Evolutionary conservation across 2,329 filamentous ascomycete genomes (phyloP).

Genomic region (Fusarium lateritium): DNA sequence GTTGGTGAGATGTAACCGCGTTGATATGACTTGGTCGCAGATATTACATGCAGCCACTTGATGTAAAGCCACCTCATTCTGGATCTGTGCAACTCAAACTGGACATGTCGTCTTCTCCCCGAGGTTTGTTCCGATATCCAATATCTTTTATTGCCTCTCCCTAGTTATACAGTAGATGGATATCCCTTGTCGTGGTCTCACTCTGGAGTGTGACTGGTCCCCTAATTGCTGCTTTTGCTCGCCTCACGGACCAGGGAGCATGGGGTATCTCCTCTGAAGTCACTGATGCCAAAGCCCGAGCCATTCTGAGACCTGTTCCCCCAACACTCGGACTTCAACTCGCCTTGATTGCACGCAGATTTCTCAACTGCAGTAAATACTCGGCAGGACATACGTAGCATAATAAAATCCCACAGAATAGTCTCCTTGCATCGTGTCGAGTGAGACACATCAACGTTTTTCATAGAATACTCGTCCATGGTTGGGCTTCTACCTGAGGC

Average conservation of each 20-base stretch:
- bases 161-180: slow-evolving; percentile 35
- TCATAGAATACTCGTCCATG: slow-evolving; percentile 23
- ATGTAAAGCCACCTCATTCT: slow-evolving; percentile 32
- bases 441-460: slow-evolving; percentile 35
- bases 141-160: slow-evolving; percentile 34
- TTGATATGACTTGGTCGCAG: not conserved
- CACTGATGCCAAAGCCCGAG: slow-evolving; percentile 15
- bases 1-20: not conserved
- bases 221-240: slow-evolving; percentile 31
- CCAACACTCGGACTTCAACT: slow-evolving; percentile 1
- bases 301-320: slow-evolving; percentile 23
- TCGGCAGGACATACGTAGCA: slow-evolving; percentile 15
- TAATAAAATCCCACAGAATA: slow-evolving; percentile 5
- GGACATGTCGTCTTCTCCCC: slow-evolving; percentile 10
- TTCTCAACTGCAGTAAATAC: slow-evolving; percentile 1
- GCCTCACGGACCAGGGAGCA: slow-evolving; percentile 42
- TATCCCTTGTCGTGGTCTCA: slow-evolving; percentile 35
- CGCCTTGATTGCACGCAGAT: not conserved
- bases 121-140: slow-evolving; percentile 17
- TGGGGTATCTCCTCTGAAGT: slow-evolving; percentile 28
- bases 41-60: slow-evolving; percentile 34
- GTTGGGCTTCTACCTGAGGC: slow-evolving; percentile 36
- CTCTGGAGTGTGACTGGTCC: slow-evolving; percentile 41
- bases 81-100: not conserved
- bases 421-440: slow-evolving; percentile 43